These are phyloP conservation scores for Dactylellina drechsleri DNA, from an alignment of 2,329 filamentous ascomycete species.

Conservation along the genomic window DNA sequence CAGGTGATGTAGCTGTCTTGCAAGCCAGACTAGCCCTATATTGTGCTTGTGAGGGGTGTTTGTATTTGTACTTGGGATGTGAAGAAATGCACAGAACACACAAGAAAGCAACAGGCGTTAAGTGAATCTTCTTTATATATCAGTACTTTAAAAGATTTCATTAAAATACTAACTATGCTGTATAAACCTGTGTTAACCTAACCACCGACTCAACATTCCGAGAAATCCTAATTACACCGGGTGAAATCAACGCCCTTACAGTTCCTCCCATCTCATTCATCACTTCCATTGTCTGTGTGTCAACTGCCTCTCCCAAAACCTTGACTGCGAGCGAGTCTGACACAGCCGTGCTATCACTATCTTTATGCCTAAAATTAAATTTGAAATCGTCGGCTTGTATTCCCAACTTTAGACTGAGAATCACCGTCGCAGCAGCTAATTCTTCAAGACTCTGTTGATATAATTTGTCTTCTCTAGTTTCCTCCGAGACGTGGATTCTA, in stretches of 20 bases:
- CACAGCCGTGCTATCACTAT: not conserved
- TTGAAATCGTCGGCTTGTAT: slow-evolving; percentile 22
- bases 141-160: no score
- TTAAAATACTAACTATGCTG: slow-evolving; percentile 1
- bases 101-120: no score
- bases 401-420: slow-evolving; percentile 18
- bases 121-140: no score
- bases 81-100: no score
- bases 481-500: slow-evolving; percentile 2
- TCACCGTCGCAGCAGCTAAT: slow-evolving; percentile 1
- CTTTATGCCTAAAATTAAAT: slow-evolving; percentile 43
- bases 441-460: slow-evolving; percentile 17
- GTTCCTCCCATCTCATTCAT: slow-evolving; percentile 34
- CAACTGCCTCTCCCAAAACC: slow-evolving; percentile 19
- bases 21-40: no score
- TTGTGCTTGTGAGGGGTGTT: no score
- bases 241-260: slow-evolving; percentile 39
- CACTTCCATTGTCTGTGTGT: slow-evolving; percentile 17
- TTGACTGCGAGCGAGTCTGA: slow-evolving; percentile 4
- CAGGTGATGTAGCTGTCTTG: no score
- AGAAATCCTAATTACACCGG: slow-evolving; percentile 20
- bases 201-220: not conserved
- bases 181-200: slow-evolving; percentile 20
- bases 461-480: not conserved
- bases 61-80: no score